Base-by-base conservation (phyloP, 345 rosid genomes). In the Arabis alpina region DNA sequence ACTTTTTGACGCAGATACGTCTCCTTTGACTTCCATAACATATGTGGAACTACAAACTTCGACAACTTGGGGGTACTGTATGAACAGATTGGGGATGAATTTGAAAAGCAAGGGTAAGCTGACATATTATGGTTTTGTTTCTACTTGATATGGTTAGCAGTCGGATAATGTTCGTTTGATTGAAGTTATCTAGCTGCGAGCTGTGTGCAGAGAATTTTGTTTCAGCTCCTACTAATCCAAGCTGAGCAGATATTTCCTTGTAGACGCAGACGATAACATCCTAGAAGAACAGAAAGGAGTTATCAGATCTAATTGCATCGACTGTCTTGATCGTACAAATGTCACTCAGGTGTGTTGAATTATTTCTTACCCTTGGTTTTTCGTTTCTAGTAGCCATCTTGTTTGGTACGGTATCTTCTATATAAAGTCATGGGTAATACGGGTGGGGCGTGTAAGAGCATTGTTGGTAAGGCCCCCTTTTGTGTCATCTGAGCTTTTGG, bases 271-370 rank as follows among this genome's bases (percentile, higher is more conserved):
- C 73, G 90, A 90, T 51, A 82, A 81, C 27, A 79, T 86, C 75
- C 78, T 87, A 63, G 88, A 76, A 77, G 93, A 93, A 79, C 98
- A 93, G 88, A 89, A 83, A 80, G 97, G 98, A 59, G 78, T 89
- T 32, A 60, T 93, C 68, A 86, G 98, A 80, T 82, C 95, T 61
- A 93, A 93, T 79, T 93, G 98, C 81, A 93, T 93, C 58, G 98
- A 93, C 72, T 93, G 96, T 82, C 91, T 93, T 68, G 98, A 93
- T 78, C 89, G 98, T 61, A 91, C 98, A 70, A 93, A 93, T 77
- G 98, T 93, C 28, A 91, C 95, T 61, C 98, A 93, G 98, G 98
- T 93, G 64, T 67, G 77, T 57, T 19, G 13, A 53, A 37, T 14
- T 44, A 8, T 43, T 55, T 60, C 28, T 41, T n/a, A 41, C 67